Conservation (phyloP, 2,329 filamentous ascomycete species). For the Pyricularia pennisetigena region DNA sequence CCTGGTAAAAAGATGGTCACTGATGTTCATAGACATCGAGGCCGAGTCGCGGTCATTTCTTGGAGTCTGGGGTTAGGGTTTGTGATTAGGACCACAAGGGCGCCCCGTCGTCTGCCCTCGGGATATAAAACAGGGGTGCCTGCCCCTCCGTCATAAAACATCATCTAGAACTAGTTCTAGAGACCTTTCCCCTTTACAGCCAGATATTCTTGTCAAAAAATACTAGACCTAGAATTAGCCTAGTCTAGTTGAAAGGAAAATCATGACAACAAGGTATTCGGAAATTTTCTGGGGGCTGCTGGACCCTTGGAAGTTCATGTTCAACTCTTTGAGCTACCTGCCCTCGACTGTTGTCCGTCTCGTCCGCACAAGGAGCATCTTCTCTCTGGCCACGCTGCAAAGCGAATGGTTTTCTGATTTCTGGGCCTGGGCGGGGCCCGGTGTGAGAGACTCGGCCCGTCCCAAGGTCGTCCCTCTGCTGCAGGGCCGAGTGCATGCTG, state of each 20-base stretch:
- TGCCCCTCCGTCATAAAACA: background rate
- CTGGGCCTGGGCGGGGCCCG: conserved; percentile 45
- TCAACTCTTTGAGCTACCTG: conserved; percentile 35
- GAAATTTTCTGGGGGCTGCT: conserved; percentile 23
- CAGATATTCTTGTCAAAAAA: background rate
- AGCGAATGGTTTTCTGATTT: conserved; percentile 51
- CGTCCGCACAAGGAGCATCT: conserved; percentile 18
- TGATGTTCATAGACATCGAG: background rate
- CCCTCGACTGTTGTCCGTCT: conserved; percentile 38
- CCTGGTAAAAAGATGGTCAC: background rate
- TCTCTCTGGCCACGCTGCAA: conserved; percentile 32
- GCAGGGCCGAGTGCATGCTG: conserved; percentile 33
- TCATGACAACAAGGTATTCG: background rate
- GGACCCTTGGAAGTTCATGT: conserved; percentile 44
- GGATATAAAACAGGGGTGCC: background rate
- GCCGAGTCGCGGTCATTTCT: background rate
- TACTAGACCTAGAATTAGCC: too few relatives aligned
- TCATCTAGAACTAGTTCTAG: background rate
- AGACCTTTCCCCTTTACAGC: background rate
- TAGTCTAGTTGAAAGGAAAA: background rate
- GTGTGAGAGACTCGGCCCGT: conserved; percentile 30
- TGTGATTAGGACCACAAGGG: background rate
- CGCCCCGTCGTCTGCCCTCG: background rate
- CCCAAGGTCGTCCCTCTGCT: conserved; percentile 42
- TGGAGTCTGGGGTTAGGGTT: background rate